These are phyloP conservation scores for Ganoderma multipileum DNA, from an alignment of 1,284 basidiomycete species.

Conservation along the genomic window DNA sequence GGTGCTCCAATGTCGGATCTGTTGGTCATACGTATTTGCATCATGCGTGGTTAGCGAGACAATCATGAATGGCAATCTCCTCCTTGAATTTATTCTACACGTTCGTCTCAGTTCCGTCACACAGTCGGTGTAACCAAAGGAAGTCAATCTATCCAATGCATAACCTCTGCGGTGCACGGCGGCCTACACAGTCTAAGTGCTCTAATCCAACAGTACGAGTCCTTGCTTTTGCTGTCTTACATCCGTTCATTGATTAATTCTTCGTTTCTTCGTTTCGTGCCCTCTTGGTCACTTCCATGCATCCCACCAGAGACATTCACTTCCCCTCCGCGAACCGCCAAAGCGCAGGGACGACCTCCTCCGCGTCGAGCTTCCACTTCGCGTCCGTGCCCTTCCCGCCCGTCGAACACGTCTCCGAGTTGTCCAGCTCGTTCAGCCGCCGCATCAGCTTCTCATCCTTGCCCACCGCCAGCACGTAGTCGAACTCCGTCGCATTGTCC, in stretches of 20 bases:
- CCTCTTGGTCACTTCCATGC: not conserved
- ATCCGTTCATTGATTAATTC: not conserved
- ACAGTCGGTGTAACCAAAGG: too few relatives aligned
- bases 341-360: slow-evolving; percentile 48
- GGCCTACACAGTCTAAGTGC: not conserved
- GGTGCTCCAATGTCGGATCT: not conserved
- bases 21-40: not conserved
- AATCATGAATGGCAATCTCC: too few relatives aligned
- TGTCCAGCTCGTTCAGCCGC: slow-evolving; percentile 74
- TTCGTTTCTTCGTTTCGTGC: not conserved
- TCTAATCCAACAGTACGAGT: not conserved
- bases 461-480: slow-evolving; percentile 73
- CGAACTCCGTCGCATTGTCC: slow-evolving; percentile 52
- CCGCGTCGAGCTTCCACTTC: slow-evolving; percentile 67
- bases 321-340: slow-evolving; percentile 45
- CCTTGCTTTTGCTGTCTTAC: not conserved
- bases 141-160: not conserved
- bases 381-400: slow-evolving; percentile 76
- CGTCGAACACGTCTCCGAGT: slow-evolving; percentile 74
- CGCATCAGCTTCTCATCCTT: slow-evolving; percentile 79
- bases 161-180: not conserved
- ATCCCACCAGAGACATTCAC: slow-evolving; percentile 12
- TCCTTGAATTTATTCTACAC: too few relatives aligned
- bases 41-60: too few relatives aligned
- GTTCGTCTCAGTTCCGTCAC: too few relatives aligned